A percentile compares a stretch with the other conserved stretches of the same genome.
Conservation (phyloP, 768 basidiomycete species). For the Cubamyces sp. region DNA sequence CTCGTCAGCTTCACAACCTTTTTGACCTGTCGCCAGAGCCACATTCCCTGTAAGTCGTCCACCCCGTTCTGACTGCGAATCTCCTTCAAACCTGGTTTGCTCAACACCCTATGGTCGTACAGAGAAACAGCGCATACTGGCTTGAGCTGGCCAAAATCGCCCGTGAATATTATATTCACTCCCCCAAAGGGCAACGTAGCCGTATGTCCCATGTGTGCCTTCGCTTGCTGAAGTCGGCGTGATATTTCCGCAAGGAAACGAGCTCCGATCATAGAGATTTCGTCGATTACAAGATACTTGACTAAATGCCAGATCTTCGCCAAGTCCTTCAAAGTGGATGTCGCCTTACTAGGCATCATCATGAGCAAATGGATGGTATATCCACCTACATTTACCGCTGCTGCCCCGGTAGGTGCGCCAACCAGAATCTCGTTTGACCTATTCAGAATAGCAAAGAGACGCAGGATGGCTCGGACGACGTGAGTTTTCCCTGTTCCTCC, state of each 20-base stretch:
- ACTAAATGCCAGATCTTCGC: slow-evolving; percentile 25
- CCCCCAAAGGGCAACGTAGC: slow-evolving; percentile 34
- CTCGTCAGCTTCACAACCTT: too few relatives aligned
- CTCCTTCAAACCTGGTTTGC: too few relatives aligned
- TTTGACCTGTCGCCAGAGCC: too few relatives aligned
- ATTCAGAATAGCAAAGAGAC: slow-evolving; percentile 21
- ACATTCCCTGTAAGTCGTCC: too few relatives aligned
- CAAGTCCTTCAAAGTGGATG: neutral
- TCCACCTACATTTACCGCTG: slow-evolving; percentile 34
- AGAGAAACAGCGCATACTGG: slow-evolving; percentile 30
- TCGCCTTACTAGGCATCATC: slow-evolving; percentile 24
- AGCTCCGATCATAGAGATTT: slow-evolving; percentile 31
- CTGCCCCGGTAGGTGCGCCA: slow-evolving; percentile 37
- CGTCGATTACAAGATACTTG: slow-evolving; percentile 28
- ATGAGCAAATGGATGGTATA: slow-evolving; percentile 36
- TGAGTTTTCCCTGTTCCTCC: slow-evolving; percentile 39
- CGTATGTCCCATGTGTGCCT: slow-evolving; percentile 13
- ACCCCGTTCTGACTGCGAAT: too few relatives aligned
- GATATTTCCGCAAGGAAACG: slow-evolving; percentile 30
- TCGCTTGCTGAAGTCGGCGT: slow-evolving; percentile 26
- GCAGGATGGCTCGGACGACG: slow-evolving; percentile 30
- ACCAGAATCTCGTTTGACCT: slow-evolving; percentile 20
- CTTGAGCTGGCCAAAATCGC: slow-evolving; percentile 36
- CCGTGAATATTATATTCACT: slow-evolving; percentile 37
- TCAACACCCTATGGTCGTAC: slow-evolving; percentile 25